phyloP scores from a whole-genome alignment of 2,329 filamentous ascomycete species.

The Fusarium continuum region DNA sequence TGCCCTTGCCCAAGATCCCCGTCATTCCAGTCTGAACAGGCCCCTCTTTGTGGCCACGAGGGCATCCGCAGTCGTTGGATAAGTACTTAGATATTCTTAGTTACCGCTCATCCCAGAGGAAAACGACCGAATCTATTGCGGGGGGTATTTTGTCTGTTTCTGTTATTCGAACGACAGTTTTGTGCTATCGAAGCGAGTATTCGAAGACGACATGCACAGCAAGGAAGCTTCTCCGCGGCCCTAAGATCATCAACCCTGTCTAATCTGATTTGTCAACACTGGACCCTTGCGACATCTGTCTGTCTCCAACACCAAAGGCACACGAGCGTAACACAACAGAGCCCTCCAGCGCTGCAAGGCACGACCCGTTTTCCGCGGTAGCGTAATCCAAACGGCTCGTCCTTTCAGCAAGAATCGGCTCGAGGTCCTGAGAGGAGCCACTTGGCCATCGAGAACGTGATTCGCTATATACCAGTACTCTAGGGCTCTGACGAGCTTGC shows the following conservation, averaged over 20 bases:
- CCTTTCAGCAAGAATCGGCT: constrained; percentile 18
- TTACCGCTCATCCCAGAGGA: constrained; percentile 20
- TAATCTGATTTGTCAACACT: constrained; percentile 31
- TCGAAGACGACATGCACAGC: constrained; percentile 10
- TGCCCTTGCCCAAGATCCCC: constrained; percentile 19
- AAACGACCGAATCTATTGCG: not conserved
- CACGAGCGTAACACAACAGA: constrained; percentile 23
- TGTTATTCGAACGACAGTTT: constrained; percentile 2
- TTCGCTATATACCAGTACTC: constrained; percentile 31
- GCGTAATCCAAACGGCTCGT: constrained; percentile 19
- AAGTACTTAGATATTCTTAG: constrained; percentile 28
- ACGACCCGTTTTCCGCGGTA: constrained; percentile 38
- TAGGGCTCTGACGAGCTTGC: constrained; percentile 23
- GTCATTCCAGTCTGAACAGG: constrained; percentile 13
- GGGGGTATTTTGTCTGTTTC: not conserved
- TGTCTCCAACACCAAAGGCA: constrained; percentile 11
- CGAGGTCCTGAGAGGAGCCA: constrained; percentile 19
- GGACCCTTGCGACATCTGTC: constrained; percentile 23
- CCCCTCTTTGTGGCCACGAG: constrained; percentile 21
- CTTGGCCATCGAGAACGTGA: constrained; percentile 29
- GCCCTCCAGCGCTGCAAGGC: constrained; percentile 39
- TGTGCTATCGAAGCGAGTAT: not conserved
- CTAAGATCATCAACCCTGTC: constrained; percentile 29
- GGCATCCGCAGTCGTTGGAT: constrained; percentile 21
- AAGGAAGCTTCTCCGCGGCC: constrained; percentile 35